Base-by-base conservation (phyloP, 139 green algal species). In the Edaphochlamys debaryana region DNA sequence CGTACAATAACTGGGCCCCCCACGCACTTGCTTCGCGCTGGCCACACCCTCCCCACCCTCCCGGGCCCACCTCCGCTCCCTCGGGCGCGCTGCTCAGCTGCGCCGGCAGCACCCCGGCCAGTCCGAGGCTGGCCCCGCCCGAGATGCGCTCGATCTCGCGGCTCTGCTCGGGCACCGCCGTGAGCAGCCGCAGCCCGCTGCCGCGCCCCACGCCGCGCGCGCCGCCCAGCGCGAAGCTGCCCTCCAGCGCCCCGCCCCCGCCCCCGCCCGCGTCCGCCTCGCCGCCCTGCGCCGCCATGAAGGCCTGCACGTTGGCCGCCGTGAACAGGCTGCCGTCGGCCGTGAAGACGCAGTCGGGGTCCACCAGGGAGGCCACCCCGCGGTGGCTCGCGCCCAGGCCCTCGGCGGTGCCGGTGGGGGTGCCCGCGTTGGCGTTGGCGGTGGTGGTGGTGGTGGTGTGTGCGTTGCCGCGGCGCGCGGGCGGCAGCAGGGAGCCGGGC, bases 91-190 rank as follows among this genome's bases (percentile, higher is more conserved):
- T n/a, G n/a, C n/a, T n/a, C n/a, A n/a, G n/a, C n/a, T n/a, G n/a
- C n/a, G n/a, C n/a, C n/a, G n/a, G n/a, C n/a, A n/a, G n/a, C n/a
- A n/a, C n/a, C n/a, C n/a, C n/a, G n/a, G n/a, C n/a, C n/a, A n/a
- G n/a, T n/a, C n/a, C n/a, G n/a, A n/a, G n/a, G n/a, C n/a, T n/a
- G n/a, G n/a, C n/a, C n/a, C n/a, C n/a, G n/a, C n/a, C n/a, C 4
- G 70, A 78, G 25, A 68, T 36, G 5, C 58, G 73, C 27, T 80
- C 56, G 0, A 37, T 20, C 73, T 80, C 73, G 32, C 66, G 56
- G 38, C 56, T 58, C 58, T 70, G 73, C 73, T 80, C 73, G 4
- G 73, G 73, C 34, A 80, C 73, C 56, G 38, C 73, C 9, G 23
- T 54, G 20, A 74, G 67, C 37, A 32, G 56, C 45, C 45, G 45